Evolutionary conservation across 2,329 filamentous ascomycete genomes (phyloP).

Genomic region (Falciphora oryzae): DNA sequence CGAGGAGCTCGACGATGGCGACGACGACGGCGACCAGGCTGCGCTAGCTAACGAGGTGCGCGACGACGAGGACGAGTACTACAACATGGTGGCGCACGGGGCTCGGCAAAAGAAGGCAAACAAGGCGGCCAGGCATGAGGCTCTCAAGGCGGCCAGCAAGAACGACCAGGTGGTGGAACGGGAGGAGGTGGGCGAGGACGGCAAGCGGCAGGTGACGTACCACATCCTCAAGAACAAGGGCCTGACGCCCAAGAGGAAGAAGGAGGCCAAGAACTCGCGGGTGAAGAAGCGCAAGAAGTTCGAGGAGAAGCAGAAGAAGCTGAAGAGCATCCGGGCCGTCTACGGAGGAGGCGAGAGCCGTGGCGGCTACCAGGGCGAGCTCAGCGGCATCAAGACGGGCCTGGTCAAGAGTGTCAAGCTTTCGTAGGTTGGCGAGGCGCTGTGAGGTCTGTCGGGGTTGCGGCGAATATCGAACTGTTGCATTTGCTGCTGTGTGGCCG

Average conservation of each 20-base stretch:
- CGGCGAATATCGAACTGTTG: background rate
- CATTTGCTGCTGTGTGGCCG: too few relatives aligned
- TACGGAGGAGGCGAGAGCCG: constrained; percentile 82
- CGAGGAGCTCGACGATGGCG: constrained; percentile 58
- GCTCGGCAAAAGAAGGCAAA: constrained; percentile 69
- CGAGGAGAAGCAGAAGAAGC: constrained; percentile 93
- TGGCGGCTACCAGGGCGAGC: constrained; percentile 84
- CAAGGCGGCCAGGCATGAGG: constrained; percentile 53
- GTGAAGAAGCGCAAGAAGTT: constrained; percentile 98
- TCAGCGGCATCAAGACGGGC: constrained; percentile 91
- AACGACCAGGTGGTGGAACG: constrained; percentile 58
- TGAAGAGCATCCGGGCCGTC: constrained; percentile 75
- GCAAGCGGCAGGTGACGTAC: constrained; percentile 89
- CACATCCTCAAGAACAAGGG: constrained; percentile 98
- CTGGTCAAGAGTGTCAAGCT: constrained; percentile 92
- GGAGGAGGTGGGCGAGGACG: constrained; percentile 70
- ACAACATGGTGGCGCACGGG: constrained; percentile 74
- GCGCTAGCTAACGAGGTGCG: constrained; percentile 36
- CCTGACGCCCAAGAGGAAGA: constrained; percentile 73
- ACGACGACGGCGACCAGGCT: constrained; percentile 53
- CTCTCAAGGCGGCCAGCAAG: constrained; percentile 56
- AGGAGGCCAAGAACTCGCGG: constrained; percentile 89
- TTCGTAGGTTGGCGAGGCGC: constrained; percentile 33
- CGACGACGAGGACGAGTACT: constrained; percentile 66
- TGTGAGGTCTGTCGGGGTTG: too few relatives aligned